phyloP scores from a whole-genome alignment of 495 filamentous ascomycete species.

The Penicillium parvum region DNA sequence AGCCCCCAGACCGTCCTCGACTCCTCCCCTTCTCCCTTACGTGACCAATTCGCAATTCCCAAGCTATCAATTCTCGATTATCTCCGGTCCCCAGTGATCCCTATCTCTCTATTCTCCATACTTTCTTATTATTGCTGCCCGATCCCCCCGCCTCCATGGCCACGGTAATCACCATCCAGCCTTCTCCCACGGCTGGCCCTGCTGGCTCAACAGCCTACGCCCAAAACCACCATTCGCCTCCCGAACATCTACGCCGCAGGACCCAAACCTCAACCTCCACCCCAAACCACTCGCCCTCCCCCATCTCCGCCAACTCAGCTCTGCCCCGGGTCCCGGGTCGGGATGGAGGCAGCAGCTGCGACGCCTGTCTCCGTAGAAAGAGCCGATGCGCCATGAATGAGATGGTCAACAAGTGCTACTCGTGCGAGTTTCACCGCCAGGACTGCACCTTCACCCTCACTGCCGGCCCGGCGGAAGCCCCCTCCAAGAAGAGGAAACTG shows the following conservation, averaged over 20 bases:
- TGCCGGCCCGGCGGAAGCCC: constrained; percentile 45
- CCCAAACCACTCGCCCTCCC: constrained; percentile 28
- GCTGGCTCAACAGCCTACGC: constrained; percentile 22
- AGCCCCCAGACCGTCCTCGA: constrained; percentile 5
- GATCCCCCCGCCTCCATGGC: constrained; percentile 26
- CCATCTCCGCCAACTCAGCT: constrained; percentile 25
- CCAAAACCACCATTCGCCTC: constrained; percentile 23
- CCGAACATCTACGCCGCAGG: constrained; percentile 27
- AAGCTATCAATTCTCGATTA: constrained; percentile 11
- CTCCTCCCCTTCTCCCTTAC: constrained; percentile 10
- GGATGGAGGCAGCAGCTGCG: constrained; percentile 58
- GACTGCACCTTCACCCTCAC: constrained; percentile 48
- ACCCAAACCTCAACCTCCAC: constrained; percentile 15
- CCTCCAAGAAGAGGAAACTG: constrained; percentile 68
- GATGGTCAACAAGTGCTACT: constrained; percentile 48
- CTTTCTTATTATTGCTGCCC: constrained; percentile 1
- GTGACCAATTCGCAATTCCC: constrained; percentile 12
- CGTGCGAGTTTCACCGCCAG: constrained; percentile 51
- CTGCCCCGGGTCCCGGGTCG: constrained; percentile 27
- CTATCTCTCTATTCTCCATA: background rate
- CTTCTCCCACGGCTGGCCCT: constrained; percentile 31
- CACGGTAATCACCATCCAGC: constrained; percentile 45
- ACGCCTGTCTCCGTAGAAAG: constrained; percentile 80
- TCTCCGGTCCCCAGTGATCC: background rate
- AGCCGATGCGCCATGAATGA: constrained; percentile 85